Conservation (phyloP, 2,329 filamentous ascomycete species). For the Coniochaeta pulveracea region DNA sequence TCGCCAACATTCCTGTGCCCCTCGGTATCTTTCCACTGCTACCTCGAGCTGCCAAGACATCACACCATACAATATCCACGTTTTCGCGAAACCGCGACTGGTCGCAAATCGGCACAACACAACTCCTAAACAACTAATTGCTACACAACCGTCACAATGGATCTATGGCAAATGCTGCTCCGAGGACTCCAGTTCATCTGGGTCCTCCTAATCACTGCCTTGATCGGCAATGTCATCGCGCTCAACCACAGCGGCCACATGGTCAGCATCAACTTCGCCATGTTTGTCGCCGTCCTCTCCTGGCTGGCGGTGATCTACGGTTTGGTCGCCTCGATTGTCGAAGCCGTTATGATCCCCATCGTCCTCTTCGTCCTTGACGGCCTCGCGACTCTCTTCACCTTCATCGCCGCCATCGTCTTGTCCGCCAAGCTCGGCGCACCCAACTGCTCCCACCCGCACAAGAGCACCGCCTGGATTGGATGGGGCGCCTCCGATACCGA, state of each 20-base stretch:
- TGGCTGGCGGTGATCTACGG: slow-evolving; percentile 58
- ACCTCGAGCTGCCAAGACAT: neutral
- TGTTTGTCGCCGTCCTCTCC: slow-evolving; percentile 57
- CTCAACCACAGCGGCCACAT: slow-evolving; percentile 29
- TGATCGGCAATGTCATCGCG: slow-evolving; percentile 48
- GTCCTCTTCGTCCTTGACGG: slow-evolving; percentile 45
- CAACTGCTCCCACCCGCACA: slow-evolving; percentile 42
- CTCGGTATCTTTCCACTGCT: no score
- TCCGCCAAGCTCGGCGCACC: slow-evolving; percentile 57
- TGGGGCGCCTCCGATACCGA: slow-evolving; percentile 46
- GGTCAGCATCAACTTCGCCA: slow-evolving; percentile 49
- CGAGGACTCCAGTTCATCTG: slow-evolving; percentile 39
- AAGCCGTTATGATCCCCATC: slow-evolving; percentile 30
- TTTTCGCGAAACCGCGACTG: neutral
- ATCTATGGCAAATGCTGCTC: slow-evolving; percentile 31
- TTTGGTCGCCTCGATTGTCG: slow-evolving; percentile 41
- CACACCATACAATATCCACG: no score
- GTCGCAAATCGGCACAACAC: no score
- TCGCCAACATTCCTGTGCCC: no score
- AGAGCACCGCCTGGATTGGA: slow-evolving; percentile 42
- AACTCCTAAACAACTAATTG: neutral
- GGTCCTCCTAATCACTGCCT: slow-evolving; percentile 39
- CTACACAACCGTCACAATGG: slow-evolving; percentile 15
- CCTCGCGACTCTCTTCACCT: slow-evolving; percentile 53
- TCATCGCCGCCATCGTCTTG: slow-evolving; percentile 59